phyloP scores from a whole-genome alignment of 2,329 filamentous ascomycete genomes.

The Lasiodiplodia hormozganensis region DNA sequence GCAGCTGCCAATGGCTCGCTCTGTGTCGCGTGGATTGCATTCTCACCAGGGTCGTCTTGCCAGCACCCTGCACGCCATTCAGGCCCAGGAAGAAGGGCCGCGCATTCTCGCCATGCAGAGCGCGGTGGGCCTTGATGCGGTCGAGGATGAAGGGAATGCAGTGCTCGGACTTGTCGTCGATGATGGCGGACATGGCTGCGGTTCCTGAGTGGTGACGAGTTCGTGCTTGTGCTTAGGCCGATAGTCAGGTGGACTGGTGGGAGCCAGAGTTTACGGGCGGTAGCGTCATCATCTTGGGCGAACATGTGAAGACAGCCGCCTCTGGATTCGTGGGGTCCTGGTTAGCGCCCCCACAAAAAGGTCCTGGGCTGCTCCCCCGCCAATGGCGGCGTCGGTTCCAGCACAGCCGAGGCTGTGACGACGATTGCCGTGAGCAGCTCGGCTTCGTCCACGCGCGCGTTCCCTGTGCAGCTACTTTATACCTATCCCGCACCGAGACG shows the following conservation, averaged over 20 bases:
- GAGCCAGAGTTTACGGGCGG: conserved; percentile 15
- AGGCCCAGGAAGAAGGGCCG: conserved; percentile 82
- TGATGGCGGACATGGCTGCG: conserved; percentile 44
- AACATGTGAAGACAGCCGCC: conserved; percentile 29
- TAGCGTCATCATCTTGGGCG: conserved; percentile 14
- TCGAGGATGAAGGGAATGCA: conserved; percentile 79
- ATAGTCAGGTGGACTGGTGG: not conserved
- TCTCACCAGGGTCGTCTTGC: conserved; percentile 81
- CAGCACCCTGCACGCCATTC: conserved; percentile 87
- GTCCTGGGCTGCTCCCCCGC: conserved; percentile 7
- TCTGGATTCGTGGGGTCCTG: not conserved
- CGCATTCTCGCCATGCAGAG: conserved; percentile 49
- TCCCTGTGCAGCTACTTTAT: conserved; percentile 17
- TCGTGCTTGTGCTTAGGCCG: not conserved
- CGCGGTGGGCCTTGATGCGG: conserved; percentile 53
- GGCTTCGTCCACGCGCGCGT: conserved; percentile 19
- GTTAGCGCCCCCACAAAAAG: conserved; percentile 8
- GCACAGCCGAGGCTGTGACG: conserved; percentile 27
- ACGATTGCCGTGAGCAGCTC: conserved; percentile 29
- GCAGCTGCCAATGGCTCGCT: not conserved
- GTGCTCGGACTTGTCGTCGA: conserved; percentile 79
- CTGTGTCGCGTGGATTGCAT: not conserved
- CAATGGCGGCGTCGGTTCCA: conserved; percentile 18
- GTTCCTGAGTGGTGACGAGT: not conserved
- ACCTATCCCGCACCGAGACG: conserved; percentile 1